phyloP scores from a whole-genome alignment of 148 eudicot species.

The Heliosperma pusillum region DNA sequence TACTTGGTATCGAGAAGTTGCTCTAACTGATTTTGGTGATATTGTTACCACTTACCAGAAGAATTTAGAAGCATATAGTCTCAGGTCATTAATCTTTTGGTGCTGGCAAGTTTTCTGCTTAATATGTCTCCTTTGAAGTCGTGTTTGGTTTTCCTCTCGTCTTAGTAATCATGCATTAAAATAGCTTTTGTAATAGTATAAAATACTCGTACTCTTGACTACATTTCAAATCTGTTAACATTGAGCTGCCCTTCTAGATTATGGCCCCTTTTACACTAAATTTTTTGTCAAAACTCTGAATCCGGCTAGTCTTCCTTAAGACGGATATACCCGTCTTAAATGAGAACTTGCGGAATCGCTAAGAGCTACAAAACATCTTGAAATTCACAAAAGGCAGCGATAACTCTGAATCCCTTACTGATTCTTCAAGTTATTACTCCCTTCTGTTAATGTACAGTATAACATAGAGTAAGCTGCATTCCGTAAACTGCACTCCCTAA shows the following conservation, averaged over 20 bases:
- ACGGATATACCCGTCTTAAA: no score
- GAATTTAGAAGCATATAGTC: neutral
- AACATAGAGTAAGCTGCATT: neutral
- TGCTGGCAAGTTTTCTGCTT: neutral
- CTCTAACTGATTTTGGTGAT: no score
- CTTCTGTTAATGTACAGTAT: neutral
- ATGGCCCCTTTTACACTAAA: no score
- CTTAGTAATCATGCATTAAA: no score
- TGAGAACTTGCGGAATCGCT: no score
- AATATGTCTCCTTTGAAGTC: neutral
- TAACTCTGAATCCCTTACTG: neutral
- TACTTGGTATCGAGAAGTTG: no score
- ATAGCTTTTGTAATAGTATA: no score
- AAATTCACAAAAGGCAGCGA: neutral
- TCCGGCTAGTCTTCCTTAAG: no score
- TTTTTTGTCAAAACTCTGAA: no score
- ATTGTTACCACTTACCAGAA: neutral
- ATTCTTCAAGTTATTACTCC: neutral
- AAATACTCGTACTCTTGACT: no score
- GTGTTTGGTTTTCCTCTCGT: no score
- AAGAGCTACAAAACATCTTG: neutral
- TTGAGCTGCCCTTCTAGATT: no score
- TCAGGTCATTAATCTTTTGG: neutral
- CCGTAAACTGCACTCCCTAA: neutral
- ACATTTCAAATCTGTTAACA: neutral